phyloP scores from a whole-genome alignment of 2,329 filamentous ascomycete genomes.

The Diplodia sapinea region DNA sequence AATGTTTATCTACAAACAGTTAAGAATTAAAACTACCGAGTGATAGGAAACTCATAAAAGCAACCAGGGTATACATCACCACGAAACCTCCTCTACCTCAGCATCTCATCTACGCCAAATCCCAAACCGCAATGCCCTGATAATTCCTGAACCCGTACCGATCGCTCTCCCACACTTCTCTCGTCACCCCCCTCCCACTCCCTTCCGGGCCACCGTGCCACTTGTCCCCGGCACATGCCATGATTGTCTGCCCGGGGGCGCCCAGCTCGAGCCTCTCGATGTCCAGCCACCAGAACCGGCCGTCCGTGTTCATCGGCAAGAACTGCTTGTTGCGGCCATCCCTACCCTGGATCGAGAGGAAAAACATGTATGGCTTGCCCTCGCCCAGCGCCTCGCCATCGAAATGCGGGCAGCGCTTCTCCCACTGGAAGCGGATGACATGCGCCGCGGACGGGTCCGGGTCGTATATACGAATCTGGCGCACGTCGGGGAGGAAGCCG shows the following conservation, averaged over 20 bases:
- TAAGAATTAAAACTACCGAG: background rate
- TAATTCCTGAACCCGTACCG: conserved; percentile 27
- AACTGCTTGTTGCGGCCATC: conserved; percentile 72
- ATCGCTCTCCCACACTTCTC: conserved; percentile 25
- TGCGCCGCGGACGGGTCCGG: conserved; percentile 42
- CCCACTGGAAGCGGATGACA: conserved; percentile 77
- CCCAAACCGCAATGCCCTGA: conserved; percentile 19
- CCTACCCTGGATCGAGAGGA: conserved; percentile 65
- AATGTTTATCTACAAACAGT: background rate
- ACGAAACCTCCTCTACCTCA: background rate
- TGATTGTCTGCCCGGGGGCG: conserved; percentile 38
- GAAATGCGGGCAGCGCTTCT: conserved; percentile 83
- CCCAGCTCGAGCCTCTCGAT: conserved; percentile 61
- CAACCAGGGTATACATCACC: conserved; percentile 2
- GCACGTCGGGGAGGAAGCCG: conserved; percentile 66
- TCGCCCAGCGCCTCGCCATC: conserved; percentile 70
- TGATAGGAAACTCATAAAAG: background rate
- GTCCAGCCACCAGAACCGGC: conserved; percentile 82
- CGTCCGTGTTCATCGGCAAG: conserved; percentile 72
- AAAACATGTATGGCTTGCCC: conserved; percentile 70
- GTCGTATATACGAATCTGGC: conserved; percentile 66
- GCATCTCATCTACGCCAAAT: conserved; percentile 4
- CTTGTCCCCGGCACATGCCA: conserved; percentile 23
- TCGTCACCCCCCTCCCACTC: conserved; percentile 31
- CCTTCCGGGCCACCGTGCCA: conserved; percentile 25